phyloP scores from a whole-genome alignment of 495 filamentous ascomycete species.

The Neurospora cerealis region DNA sequence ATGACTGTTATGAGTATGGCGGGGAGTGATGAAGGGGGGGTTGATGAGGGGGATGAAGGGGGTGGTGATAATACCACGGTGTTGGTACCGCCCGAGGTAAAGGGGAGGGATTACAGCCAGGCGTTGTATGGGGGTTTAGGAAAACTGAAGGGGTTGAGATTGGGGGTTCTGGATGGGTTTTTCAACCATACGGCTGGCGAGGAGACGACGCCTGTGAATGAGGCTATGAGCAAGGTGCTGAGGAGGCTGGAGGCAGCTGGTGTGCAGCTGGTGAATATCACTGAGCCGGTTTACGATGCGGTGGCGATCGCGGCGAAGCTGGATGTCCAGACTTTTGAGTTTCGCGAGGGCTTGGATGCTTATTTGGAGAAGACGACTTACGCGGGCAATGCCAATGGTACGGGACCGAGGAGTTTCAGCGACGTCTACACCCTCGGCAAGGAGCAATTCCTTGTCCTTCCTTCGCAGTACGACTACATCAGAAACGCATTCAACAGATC shows the following conservation, averaged over 20 bases:
- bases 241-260: slow-evolving; percentile 24
- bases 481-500: slow-evolving; percentile 38
- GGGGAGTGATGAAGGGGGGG: background rate
- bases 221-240: slow-evolving; percentile 30
- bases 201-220: slow-evolving; percentile 46
- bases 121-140: slow-evolving; percentile 18
- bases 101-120: slow-evolving; percentile 32
- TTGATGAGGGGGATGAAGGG: slow-evolving; percentile 36
- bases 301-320: slow-evolving; percentile 29
- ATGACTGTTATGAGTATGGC: slow-evolving; percentile 44
- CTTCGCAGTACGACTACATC: slow-evolving; percentile 43
- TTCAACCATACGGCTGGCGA: slow-evolving; percentile 30
- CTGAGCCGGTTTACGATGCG: slow-evolving; percentile 42
- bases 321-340: slow-evolving; percentile 53
- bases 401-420: slow-evolving; percentile 28
- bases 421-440: slow-evolving; percentile 31
- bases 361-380: slow-evolving; percentile 25
- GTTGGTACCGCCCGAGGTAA: slow-evolving; percentile 22
- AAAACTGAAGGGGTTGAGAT: slow-evolving; percentile 30
- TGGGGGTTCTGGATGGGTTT: slow-evolving; percentile 41
- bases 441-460: slow-evolving; percentile 40
- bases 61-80: slow-evolving; percentile 34
- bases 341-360: slow-evolving; percentile 35
- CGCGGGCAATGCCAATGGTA: background rate
- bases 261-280: slow-evolving; percentile 34